These are phyloP conservation scores for Pharus latifolius DNA, from an alignment of 176 grass and related monocot genomes.

Conservation along the genomic window DNA sequence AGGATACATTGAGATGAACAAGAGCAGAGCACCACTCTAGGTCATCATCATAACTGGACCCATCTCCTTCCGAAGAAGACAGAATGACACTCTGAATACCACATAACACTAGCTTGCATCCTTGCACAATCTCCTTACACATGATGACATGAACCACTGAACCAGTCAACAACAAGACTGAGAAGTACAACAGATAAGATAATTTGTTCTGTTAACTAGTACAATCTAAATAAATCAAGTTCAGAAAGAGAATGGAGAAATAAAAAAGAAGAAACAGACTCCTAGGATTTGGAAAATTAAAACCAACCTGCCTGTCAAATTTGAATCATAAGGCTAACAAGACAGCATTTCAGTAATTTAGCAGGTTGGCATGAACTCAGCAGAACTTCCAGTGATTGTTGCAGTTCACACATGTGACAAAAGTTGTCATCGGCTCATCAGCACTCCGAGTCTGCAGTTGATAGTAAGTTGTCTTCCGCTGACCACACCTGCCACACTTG, in stretches of 20 bases:
- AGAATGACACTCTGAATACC: not conserved
- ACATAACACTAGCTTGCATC: not conserved
- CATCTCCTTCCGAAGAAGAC: not conserved
- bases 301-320: constrained; percentile 1
- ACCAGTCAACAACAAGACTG: constrained; percentile 4
- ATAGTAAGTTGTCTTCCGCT: constrained; percentile 74
- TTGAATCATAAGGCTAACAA: not conserved
- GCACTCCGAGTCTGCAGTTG: constrained; percentile 85
- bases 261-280: not conserved
- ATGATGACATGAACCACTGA: not conserved
- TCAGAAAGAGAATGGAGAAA: not conserved
- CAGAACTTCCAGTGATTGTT: constrained; percentile 97
- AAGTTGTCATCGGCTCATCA: constrained; percentile 87
- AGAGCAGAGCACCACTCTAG: not conserved
- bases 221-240: constrained; percentile 40
- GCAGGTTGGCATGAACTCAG: constrained; percentile 15
- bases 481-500: constrained; percentile 65
- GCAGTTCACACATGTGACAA: constrained; percentile 88
- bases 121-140: constrained; percentile 10
- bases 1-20: not conserved
- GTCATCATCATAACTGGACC: not conserved
- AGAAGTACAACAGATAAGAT: not conserved
- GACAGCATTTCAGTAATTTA: not conserved
- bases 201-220: constrained; percentile 23
- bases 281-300: constrained; percentile 21